These are phyloP conservation scores for Cenchrus purpureus DNA, from an alignment of 176 grass and related monocot genomes.

Conservation along the genomic window DNA sequence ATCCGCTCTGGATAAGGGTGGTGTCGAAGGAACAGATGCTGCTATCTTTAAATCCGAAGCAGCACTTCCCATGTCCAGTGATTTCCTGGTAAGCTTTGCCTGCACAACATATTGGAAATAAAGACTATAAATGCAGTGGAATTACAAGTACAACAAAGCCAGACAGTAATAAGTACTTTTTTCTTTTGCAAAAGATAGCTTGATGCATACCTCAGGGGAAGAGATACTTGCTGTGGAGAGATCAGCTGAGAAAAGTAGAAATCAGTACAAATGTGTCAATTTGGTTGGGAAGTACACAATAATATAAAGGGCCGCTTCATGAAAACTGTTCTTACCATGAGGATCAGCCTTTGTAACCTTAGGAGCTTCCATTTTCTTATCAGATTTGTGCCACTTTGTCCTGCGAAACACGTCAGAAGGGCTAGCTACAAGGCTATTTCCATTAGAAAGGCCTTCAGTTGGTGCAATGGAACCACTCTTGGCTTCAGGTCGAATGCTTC, in stretches of 20 bases:
- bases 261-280: slow-evolving; percentile 28
- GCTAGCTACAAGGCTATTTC: slow-evolving; percentile 52
- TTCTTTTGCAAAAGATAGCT: not conserved
- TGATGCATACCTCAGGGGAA: slow-evolving; percentile 64
- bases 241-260: slow-evolving; percentile 56
- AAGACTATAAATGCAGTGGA: not conserved
- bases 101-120: slow-evolving; percentile 37
- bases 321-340: slow-evolving; percentile 43
- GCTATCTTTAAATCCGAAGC: slow-evolving; percentile 64
- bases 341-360: slow-evolving; percentile 44
- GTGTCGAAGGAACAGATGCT: slow-evolving; percentile 59
- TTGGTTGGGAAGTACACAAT: slow-evolving; percentile 5
- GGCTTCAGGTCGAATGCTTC: slow-evolving; percentile 55
- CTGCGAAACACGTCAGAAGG: slow-evolving; percentile 50
- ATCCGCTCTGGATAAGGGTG: slow-evolving; percentile 50
- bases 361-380: slow-evolving; percentile 46
- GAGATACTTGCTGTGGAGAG: slow-evolving; percentile 59
- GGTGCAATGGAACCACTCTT: slow-evolving; percentile 61
- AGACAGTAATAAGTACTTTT: not conserved
- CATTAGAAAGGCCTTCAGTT: slow-evolving; percentile 57
- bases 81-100: slow-evolving; percentile 52
- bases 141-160: not conserved
- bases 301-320: not conserved
- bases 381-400: slow-evolving; percentile 56
- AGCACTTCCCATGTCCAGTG: slow-evolving; percentile 51